These are phyloP conservation scores for Hericium alpestre DNA, from an alignment of 768 basidiomycete species.

Conservation along the genomic window DNA sequence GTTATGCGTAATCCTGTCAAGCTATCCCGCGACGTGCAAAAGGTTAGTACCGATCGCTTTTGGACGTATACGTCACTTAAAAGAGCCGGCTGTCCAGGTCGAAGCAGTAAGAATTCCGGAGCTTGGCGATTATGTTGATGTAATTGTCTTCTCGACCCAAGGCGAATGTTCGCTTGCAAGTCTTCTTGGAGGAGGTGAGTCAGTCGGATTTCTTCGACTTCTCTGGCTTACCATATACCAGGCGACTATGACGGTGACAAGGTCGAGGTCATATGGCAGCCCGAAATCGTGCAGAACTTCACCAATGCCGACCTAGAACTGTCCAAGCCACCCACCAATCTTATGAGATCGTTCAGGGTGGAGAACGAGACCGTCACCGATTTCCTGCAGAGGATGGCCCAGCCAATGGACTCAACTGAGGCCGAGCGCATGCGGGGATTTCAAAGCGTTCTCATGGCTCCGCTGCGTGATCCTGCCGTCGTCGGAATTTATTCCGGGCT, in stretches of 20 bases:
- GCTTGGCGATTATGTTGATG: conserved; percentile 40
- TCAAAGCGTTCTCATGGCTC: conserved; percentile 42
- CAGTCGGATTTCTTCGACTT: too few species aligned
- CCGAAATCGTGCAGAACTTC: conserved; percentile 43
- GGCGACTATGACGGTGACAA: conserved; percentile 71
- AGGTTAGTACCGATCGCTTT: conserved; percentile 26
- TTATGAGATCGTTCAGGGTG: conserved; percentile 31
- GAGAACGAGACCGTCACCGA: conserved; percentile 31
- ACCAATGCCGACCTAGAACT: conserved; percentile 38
- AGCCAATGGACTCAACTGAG: background rate
- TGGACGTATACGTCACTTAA: background rate
- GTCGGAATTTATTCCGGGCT: conserved; percentile 43
- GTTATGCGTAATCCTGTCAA: conserved; percentile 63
- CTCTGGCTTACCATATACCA: conserved; percentile 12
- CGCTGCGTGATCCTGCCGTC: conserved; percentile 31
- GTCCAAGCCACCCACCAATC: conserved; percentile 36
- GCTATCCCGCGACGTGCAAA: conserved; percentile 55
- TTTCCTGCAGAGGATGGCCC: background rate
- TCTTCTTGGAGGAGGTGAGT: conserved; percentile 50
- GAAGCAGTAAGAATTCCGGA: conserved; percentile 42
- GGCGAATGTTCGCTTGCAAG: conserved; percentile 44
- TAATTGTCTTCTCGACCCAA: conserved; percentile 34
- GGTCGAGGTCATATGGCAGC: conserved; percentile 47
- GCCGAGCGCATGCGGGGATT: conserved; percentile 24
- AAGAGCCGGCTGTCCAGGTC: conserved; percentile 27